Percentiles rank a stretch among this genome's conserved stretches.
phyloP scores from a whole-genome alignment of 2,329 filamentous ascomycete genomes.

The Aphanocladium album region DNA sequence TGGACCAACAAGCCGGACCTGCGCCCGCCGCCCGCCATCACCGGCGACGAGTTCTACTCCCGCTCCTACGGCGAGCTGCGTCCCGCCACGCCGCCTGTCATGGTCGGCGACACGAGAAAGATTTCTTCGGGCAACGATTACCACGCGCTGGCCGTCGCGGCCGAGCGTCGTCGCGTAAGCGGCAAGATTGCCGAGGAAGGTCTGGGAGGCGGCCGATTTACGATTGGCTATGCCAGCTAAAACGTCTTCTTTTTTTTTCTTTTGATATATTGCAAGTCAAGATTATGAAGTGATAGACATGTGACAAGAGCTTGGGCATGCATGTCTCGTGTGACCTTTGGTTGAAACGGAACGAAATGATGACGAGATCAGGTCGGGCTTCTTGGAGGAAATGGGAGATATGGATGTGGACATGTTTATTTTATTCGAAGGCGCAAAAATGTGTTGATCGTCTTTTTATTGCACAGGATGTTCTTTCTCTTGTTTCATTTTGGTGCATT shows the following conservation, averaged over 20 bases:
- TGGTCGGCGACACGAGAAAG: conserved; percentile 47
- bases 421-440: conserved; percentile 3
- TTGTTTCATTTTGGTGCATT: not conserved
- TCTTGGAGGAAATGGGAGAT: not conserved
- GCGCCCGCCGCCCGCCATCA: conserved; percentile 38
- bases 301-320: not conserved
- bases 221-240: conserved; percentile 9
- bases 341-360: conserved; percentile 12
- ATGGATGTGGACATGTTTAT: conserved; percentile 17
- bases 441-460: not conserved
- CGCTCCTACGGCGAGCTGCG: conserved; percentile 57
- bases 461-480: not conserved
- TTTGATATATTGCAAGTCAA: no score
- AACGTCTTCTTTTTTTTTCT: not conserved
- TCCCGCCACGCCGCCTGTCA: conserved; percentile 47
- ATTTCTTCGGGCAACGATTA: conserved; percentile 57
- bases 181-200: conserved; percentile 72
- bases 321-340: conserved; percentile 3
- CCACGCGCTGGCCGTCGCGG: conserved; percentile 28
- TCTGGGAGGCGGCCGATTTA: conserved; percentile 32
- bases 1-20: conserved; percentile 28
- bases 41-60: conserved; percentile 46
- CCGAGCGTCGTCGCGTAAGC: conserved; percentile 58
- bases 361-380: not conserved
- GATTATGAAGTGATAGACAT: no score